phyloP scores from a whole-genome alignment of 2,329 filamentous ascomycete species.

The Chaetomium sp. region DNA sequence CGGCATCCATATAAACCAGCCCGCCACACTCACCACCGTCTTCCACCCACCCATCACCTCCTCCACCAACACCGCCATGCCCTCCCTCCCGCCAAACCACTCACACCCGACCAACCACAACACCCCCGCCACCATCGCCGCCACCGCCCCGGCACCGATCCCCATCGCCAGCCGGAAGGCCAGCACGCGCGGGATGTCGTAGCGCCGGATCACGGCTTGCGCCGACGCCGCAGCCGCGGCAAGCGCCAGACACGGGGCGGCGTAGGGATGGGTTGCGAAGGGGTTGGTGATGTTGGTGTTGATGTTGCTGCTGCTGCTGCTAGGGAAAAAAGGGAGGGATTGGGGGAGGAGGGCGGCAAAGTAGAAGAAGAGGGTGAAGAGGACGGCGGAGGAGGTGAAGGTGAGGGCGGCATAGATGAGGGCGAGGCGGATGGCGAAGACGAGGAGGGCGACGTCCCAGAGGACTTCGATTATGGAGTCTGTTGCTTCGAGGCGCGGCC shows the following conservation, averaged over 20 bases:
- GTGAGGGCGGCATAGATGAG: slow-evolving; percentile 40
- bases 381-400: slow-evolving; percentile 30
- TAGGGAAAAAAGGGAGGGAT: slow-evolving; percentile 11
- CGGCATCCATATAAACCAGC: slow-evolving; percentile 33
- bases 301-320: neutral
- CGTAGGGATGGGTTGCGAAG: slow-evolving; percentile 1
- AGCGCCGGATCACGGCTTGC: slow-evolving; percentile 34
- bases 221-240: slow-evolving; percentile 35
- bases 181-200: slow-evolving; percentile 37
- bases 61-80: slow-evolving; percentile 7
- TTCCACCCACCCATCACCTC: slow-evolving; percentile 26
- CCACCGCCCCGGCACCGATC: slow-evolving; percentile 32
- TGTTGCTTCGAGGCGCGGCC: slow-evolving; percentile 38
- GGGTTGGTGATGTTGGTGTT: too few species aligned
- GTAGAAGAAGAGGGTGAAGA: slow-evolving; percentile 27
- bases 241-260: slow-evolving; percentile 22
- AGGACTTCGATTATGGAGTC: slow-evolving; percentile 43
- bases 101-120: slow-evolving; percentile 30
- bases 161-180: slow-evolving; percentile 41
- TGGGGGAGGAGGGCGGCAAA: slow-evolving; percentile 13
- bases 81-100: slow-evolving; percentile 17
- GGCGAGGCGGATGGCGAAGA: slow-evolving; percentile 41
- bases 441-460: slow-evolving; percentile 43
- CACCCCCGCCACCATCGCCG: slow-evolving; percentile 32
- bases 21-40: slow-evolving; percentile 37